Conservation (phyloP, 2,329 filamentous ascomycete genomes). For the Penicillium sp. region DNA sequence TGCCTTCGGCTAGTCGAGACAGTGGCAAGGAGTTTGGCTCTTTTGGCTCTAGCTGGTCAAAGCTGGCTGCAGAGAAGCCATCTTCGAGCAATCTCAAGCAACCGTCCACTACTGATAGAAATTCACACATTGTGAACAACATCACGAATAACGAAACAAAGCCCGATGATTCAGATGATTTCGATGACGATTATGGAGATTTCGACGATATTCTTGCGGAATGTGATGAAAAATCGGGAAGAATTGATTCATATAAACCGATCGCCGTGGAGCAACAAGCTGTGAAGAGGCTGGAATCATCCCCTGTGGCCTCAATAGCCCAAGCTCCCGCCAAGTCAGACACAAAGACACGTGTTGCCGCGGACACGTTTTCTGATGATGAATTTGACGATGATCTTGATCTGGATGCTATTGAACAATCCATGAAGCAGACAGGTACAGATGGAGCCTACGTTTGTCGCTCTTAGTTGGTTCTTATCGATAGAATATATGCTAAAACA, state of each 20-base stretch:
- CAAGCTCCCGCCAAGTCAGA: slow-evolving; percentile 2
- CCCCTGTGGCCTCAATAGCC: neutral
- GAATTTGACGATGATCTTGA: slow-evolving; percentile 75
- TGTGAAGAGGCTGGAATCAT: slow-evolving; percentile 12
- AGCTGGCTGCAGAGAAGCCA: slow-evolving; percentile 11
- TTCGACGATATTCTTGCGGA: slow-evolving; percentile 60
- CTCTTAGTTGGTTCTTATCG: slow-evolving; percentile 36
- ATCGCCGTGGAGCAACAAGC: slow-evolving; percentile 16
- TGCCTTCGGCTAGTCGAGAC: neutral
- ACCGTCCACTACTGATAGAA: neutral
- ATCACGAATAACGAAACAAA: slow-evolving; percentile 19
- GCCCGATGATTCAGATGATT: slow-evolving; percentile 55
- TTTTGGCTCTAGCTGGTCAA: slow-evolving; percentile 19
- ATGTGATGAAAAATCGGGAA: slow-evolving; percentile 48
- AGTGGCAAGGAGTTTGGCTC: slow-evolving; percentile 15
- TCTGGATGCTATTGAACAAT: slow-evolving; percentile 61
- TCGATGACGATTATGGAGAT: slow-evolving; percentile 67
- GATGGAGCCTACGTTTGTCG: slow-evolving; percentile 66
- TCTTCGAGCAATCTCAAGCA: slow-evolving; percentile 3
- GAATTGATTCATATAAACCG: slow-evolving; percentile 11
- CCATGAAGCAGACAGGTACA: slow-evolving; percentile 61
- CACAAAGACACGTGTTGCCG: slow-evolving; percentile 16
- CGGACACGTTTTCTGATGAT: slow-evolving; percentile 58
- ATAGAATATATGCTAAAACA: slow-evolving; percentile 60
- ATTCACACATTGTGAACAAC: slow-evolving; percentile 6